These are phyloP conservation scores for Cercospora sp. DNA, from an alignment of 2,329 filamentous ascomycete genomes.

Conservation along the genomic window DNA sequence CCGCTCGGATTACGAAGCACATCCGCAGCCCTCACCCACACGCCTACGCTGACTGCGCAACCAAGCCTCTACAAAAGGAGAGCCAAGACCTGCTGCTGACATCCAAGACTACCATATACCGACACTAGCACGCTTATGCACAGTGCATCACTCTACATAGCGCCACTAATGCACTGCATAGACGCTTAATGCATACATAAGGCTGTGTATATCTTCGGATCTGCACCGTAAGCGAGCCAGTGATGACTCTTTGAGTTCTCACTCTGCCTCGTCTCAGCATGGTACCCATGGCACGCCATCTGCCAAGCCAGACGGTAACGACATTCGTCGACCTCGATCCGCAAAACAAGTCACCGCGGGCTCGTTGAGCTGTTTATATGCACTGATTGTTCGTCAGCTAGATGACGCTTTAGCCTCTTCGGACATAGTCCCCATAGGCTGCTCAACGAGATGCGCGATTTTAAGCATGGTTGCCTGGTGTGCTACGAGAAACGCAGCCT, in stretches of 20 bases:
- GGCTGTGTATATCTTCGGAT: neutral
- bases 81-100: neutral
- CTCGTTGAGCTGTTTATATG: neutral
- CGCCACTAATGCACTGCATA: neutral
- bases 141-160: neutral
- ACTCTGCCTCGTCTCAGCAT: neutral
- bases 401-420: neutral
- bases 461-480: neutral
- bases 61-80: neutral
- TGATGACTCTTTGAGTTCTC: neutral
- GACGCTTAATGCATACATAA: neutral
- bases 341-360: neutral
- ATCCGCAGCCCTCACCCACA: neutral
- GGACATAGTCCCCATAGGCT: neutral
- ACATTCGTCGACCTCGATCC: neutral
- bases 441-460: neutral
- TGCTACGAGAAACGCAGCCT: neutral
- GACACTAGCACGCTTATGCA: neutral
- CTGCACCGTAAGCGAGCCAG: neutral
- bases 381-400: neutral
- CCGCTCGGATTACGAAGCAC: neutral
- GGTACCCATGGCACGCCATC: neutral
- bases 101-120: neutral
- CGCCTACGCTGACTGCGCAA: neutral
- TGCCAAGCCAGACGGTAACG: neutral